phyloP scores from a whole-genome alignment of 2,329 filamentous ascomycete species.

The Aphanocladium album region DNA sequence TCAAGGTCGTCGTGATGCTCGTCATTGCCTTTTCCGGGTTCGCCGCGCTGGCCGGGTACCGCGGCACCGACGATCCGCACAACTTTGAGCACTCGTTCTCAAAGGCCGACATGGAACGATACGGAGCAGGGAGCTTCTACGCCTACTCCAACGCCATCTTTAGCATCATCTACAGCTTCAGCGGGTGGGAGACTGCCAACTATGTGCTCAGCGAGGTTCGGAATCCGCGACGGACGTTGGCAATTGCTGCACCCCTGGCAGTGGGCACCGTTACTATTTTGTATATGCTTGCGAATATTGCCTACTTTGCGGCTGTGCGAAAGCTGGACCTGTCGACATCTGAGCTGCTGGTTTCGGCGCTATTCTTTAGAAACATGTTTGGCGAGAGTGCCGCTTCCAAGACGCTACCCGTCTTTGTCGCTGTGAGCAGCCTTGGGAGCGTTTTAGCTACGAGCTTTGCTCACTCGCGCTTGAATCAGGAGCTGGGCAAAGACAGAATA shows the following conservation, averaged over 20 bases:
- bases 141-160: conserved; percentile 54
- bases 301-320: conserved; percentile 59
- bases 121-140: conserved; percentile 44
- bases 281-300: conserved; percentile 60
- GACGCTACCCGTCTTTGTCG: conserved; percentile 51
- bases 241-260: conserved; percentile 52
- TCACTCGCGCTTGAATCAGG: conserved; percentile 55
- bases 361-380: conserved; percentile 60
- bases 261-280: conserved; percentile 54
- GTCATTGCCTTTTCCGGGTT: conserved; percentile 59
- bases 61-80: conserved; percentile 42
- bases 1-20: conserved; percentile 56
- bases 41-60: conserved; percentile 48
- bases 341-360: conserved; percentile 54
- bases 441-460: conserved; percentile 57
- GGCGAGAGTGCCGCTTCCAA: conserved; percentile 47
- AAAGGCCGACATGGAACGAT: conserved; percentile 38
- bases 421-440: conserved; percentile 57
- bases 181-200: conserved; percentile 60
- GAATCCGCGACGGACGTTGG: conserved; percentile 48
- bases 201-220: conserved; percentile 56
- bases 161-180: conserved; percentile 56
- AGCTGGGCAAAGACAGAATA: conserved; percentile 65
- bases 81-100: conserved; percentile 55
- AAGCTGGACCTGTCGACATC: conserved; percentile 53